Conservation (phyloP, 2,329 filamentous ascomycete genomes). For the Fusarium sp. region DNA sequence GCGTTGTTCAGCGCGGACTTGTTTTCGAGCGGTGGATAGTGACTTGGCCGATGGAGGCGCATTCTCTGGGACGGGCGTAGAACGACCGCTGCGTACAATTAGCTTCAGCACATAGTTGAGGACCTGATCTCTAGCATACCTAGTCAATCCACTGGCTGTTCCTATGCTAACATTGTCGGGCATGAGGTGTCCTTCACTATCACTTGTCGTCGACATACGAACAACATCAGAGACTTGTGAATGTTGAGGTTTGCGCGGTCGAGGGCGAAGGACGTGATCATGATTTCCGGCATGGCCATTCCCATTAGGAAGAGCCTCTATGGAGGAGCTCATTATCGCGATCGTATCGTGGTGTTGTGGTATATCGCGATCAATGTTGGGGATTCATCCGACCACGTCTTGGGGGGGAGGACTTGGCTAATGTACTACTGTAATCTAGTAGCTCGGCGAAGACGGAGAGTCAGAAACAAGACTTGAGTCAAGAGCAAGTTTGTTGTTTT, state of each 20-base stretch:
- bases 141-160: conserved; percentile 56
- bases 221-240: conserved; percentile 59
- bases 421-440: not conserved
- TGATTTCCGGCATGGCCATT: conserved; percentile 44
- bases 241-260: conserved; percentile 62
- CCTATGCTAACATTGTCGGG: conserved; percentile 49
- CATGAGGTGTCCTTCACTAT: conserved; percentile 51
- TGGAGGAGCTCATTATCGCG: conserved; percentile 46
- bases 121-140: conserved; percentile 49
- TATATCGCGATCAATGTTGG: conserved; percentile 16
- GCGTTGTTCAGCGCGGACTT: conserved; percentile 82
- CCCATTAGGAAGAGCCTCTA: conserved; percentile 45
- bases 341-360: not conserved
- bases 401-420: not conserved
- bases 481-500: conserved; percentile 9
- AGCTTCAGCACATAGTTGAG: conserved; percentile 5
- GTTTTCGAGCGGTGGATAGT: conserved; percentile 85
- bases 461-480: conserved; percentile 5
- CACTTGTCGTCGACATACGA: conserved; percentile 49
- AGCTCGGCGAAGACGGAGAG: conserved; percentile 4
- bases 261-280: conserved; percentile 61
- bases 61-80: conserved; percentile 86
- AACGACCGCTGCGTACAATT: conserved; percentile 71
- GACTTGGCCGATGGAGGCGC: conserved; percentile 92
- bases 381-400: conserved; percentile 14